Conservation (phyloP, 2,329 filamentous ascomycete genomes). For the Bipolaris sorokiniana region DNA sequence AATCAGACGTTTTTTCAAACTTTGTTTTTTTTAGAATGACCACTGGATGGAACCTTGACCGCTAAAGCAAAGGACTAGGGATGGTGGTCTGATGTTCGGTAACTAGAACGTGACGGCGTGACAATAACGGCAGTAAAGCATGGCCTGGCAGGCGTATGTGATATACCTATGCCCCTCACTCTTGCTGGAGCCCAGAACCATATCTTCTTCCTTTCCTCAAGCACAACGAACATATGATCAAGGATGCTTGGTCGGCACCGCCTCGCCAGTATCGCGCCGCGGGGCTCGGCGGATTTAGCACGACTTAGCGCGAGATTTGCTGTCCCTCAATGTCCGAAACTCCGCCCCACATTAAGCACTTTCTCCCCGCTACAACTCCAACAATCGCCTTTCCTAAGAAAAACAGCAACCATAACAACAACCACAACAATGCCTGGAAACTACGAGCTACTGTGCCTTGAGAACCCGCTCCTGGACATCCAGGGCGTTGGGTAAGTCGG, state of each 20-base stretch:
- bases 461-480: constrained; percentile 98
- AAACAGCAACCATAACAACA: constrained; percentile 9
- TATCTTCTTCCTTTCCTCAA: neutral
- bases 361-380: constrained; percentile 25
- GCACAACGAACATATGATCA: neutral
- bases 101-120: neutral
- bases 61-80: neutral
- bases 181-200: neutral
- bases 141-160: neutral
- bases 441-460: constrained; percentile 88
- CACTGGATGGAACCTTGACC: neutral
- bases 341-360: constrained; percentile 25
- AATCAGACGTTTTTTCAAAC: constrained; percentile 5
- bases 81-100: constrained; percentile 3
- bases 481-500: constrained; percentile 72
- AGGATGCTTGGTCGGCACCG: constrained; percentile 10
- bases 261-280: constrained; percentile 3
- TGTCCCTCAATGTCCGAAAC: constrained; percentile 26
- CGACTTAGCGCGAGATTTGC: constrained; percentile 22
- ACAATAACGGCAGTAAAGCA: neutral
- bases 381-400: constrained; percentile 13
- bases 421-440: constrained; percentile 74
- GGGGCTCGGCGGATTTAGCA: constrained; percentile 4
- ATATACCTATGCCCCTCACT: neutral
- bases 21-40: neutral